These are phyloP conservation scores for Colletotrichum paranaense DNA, from an alignment of 2,329 filamentous ascomycete species.

Conservation along the genomic window DNA sequence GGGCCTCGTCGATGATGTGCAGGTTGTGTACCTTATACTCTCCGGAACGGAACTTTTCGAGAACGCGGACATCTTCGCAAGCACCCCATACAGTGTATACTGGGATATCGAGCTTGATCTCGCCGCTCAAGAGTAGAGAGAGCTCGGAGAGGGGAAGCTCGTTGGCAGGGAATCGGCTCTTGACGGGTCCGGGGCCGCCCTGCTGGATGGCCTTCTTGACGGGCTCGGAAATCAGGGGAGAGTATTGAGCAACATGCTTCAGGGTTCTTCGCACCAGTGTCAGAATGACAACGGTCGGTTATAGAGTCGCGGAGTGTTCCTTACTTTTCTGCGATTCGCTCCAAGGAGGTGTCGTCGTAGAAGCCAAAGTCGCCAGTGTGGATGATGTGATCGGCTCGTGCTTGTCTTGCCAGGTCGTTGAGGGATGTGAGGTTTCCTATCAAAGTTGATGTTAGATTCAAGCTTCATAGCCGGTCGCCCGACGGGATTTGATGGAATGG, in stretches of 20 bases:
- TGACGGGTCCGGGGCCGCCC: conserved; percentile 81
- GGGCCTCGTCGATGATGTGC: conserved; percentile 98
- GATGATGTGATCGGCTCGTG: conserved; percentile 96
- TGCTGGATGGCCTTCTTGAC: conserved; percentile 75
- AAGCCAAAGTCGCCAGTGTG: conserved; percentile 99
- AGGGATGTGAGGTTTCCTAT: conserved; percentile 93
- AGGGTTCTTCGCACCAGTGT: conserved; percentile 74
- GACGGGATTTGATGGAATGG: conserved; percentile 19
- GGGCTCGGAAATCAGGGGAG: conserved; percentile 86
- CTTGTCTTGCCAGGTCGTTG: conserved; percentile 95
- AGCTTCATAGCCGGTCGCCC: not conserved
- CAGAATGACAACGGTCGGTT: conserved; percentile 31
- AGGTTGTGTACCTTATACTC: conserved; percentile 99
- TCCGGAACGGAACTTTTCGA: conserved; percentile 96
- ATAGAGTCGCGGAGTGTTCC: conserved; percentile 46
- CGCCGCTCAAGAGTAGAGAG: conserved; percentile 86
- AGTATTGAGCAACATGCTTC: conserved; percentile 99
- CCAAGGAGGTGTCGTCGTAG: conserved; percentile 95
- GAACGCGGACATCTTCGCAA: conserved; percentile 95
- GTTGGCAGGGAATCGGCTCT: conserved; percentile 82
- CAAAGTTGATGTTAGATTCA: not conserved
- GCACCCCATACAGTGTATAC: conserved; percentile 99
- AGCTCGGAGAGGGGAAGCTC: conserved; percentile 94
- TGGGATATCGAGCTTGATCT: conserved; percentile 91
- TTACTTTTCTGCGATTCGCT: conserved; percentile 98